Conservation (phyloP, 768 basidiomycete genomes). For the Chiua virens region DNA sequence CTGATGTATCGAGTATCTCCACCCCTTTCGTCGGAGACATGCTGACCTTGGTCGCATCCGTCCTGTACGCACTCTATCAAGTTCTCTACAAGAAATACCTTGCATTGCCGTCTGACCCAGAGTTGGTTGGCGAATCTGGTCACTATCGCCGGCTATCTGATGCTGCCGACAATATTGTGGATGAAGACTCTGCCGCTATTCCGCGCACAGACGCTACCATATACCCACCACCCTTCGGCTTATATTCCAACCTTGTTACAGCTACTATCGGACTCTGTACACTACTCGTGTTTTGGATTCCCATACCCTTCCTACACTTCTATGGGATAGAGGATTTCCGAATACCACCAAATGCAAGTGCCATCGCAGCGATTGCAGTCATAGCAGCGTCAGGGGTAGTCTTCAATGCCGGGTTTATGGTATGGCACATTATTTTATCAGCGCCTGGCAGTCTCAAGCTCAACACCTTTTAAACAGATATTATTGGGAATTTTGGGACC, state of each 20-base stretch:
- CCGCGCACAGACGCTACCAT: conserved; percentile 34
- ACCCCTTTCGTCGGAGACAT: conserved; percentile 72
- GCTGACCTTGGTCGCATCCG: conserved; percentile 68
- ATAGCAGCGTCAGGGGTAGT: conserved; percentile 72
- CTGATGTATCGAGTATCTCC: conserved; percentile 24
- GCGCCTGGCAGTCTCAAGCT: conserved; percentile 5
- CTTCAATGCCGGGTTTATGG: conserved; percentile 89
- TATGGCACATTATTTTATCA: conserved; percentile 30
- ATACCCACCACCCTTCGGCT: conserved; percentile 74
- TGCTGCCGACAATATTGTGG: conserved; percentile 32
- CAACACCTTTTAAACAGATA: conserved; percentile 44
- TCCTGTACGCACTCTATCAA: conserved; percentile 77
- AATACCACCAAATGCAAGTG: conserved; percentile 52
- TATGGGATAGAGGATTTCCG: conserved; percentile 63
- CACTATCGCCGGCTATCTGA: conserved; percentile 47
- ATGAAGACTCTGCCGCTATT: conserved; percentile 18
- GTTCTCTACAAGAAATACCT: conserved; percentile 82
- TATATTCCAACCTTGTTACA: conserved; percentile 82
- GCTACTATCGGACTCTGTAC: conserved; percentile 80
- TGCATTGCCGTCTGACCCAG: conserved; percentile 66
- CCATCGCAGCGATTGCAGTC: conserved; percentile 54
- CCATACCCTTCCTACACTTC: conserved; percentile 72
- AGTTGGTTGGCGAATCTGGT: conserved; percentile 38
- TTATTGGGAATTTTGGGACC: conserved; percentile 87
- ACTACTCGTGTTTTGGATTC: conserved; percentile 71